Percentiles rank a stretch among this genome's conserved stretches.
phyloP scores from a whole-genome alignment of 208 protist genomes.

The Trypanosoma congolense region DNA sequence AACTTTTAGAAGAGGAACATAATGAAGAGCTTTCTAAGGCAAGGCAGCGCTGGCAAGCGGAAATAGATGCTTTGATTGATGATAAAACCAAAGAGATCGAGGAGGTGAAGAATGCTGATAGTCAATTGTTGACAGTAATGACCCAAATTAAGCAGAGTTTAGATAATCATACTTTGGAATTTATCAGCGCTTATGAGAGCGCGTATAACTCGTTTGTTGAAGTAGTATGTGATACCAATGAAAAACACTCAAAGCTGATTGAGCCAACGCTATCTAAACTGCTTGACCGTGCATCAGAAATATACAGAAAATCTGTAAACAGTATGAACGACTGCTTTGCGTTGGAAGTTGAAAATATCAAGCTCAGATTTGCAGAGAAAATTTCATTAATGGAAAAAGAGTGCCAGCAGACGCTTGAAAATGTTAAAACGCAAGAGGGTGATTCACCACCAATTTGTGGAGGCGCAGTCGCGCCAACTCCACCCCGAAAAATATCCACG shows the following conservation, averaged over 20 bases:
- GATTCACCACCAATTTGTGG: background rate
- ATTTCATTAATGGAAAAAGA: background rate
- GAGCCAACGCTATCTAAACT: conserved; percentile 1
- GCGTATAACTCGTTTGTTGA: conserved; percentile 9
- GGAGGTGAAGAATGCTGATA: conserved; percentile 1
- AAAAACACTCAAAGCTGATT: conserved; percentile 1
- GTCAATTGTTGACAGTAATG: conserved; percentile 1
- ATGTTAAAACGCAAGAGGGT: background rate
- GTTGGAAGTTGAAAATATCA: conserved; percentile 12
- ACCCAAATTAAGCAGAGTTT: conserved; percentile 2
- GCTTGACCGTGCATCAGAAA: conserved; percentile 2
- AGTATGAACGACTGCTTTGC: conserved; percentile 11
- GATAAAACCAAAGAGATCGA: conserved; percentile 13
- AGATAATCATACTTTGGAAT: conserved; percentile 1
- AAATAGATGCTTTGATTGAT: conserved; percentile 12
- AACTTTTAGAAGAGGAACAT: conserved; percentile 14
- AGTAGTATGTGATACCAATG: background rate
- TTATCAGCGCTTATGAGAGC: conserved; percentile 16
- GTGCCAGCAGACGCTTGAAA: background rate
- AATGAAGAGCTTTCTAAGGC: conserved; percentile 11
- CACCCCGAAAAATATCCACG: background rate
- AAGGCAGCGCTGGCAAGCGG: conserved; percentile 1
- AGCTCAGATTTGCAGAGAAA: conserved; percentile 8
- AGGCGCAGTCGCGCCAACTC: background rate
- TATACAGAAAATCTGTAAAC: conserved; percentile 9